Evolutionary conservation across 768 basidiomycete genomes (phyloP), one percentile per base, ranked within the genome.

Genomic region (Mycena leptocephala): DNA sequence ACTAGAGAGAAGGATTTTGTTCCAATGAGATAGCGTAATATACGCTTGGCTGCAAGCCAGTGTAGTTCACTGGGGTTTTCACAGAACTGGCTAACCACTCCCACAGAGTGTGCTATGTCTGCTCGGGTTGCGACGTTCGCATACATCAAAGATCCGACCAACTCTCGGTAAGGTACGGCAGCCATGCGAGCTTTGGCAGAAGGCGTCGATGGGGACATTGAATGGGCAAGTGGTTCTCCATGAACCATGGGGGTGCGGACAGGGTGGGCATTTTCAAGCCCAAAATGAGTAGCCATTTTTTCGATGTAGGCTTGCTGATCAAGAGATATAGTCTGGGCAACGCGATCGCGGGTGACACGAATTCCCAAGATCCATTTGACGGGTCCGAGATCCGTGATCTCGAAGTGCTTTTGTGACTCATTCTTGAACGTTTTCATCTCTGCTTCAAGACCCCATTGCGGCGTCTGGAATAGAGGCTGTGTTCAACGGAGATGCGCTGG

Each of bases 21-120:
- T 14, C 85, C 84, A 46, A 80, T 80, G 56, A 86, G 72, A 62
- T 85, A 86, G 5, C 80, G 72, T 16, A 84, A 76, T 41, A 86
- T 55, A 55, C 80, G 82, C 65, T 86, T 84, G 26, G 82, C 80
- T 1, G 84, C 83, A 1, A 79, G 75, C 84, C 83, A 85, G 69
- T 87, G 86, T 0, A 46, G 43, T 2, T 41, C 22, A 0, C 80
- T 80, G 9, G 82, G 80, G 41, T 81, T 77, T 10, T 56, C 30
- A 26, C 61, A 67, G 75, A 76, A 83, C 5, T 72, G 74, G 22
- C 77, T 70, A 0, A 80, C 53, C 8, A 69, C 39, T 3, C 67
- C 55, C n/a, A 80, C 70, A 13, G 80, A 46, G 74, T 69, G 75
- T 0, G 77, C 62, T 2, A 82, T 80, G 48, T 82, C 79, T 1